Evolutionary conservation across 495 filamentous ascomycete genomes (phyloP), one percentile per base, ranked within the genome.

Genomic region (Bathelium albidoporum): DNA sequence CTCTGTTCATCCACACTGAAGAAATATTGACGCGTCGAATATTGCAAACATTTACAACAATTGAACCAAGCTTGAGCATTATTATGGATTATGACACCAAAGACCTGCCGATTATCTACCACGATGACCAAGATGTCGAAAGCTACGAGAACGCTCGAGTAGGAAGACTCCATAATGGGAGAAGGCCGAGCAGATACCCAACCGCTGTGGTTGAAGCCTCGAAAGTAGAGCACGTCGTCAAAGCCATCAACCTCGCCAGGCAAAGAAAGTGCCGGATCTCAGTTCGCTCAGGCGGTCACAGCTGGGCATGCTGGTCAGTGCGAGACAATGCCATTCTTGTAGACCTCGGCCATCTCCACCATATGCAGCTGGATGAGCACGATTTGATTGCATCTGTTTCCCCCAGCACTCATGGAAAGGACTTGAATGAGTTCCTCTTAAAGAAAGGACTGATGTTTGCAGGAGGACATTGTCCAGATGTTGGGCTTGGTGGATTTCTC

Each of bases 381-480:
- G 75, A 63, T 1, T 44, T 58, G 3, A 70, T 76, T 11, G 76
- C 76, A 3, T 68, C 61, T 12, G 80, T 72, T 0, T 75, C 80
- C 5, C 76, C 80, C 1, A 78, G 77, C 31, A 71, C 73, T 14
- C 82, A 79, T 4, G 78, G 79, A 0, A 60, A 62, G 18, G 71
- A 76, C 61, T 65, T 83, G 10, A 82, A 81, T 67, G 68, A 64
- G 0, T 69, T 68, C 45, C 66, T 84, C 32, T 53, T 31, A 2
- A 53, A 65, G 32, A 65, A 74, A 52, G 76, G 71, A 0, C 62
- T 74, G 26, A 76, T 81, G 72, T 83, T 83, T 69, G 73, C 73
- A 2, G 81, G 76, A 1, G 81, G 81, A 0, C 82, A 84, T 68
- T 83, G 81, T 66, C 81, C 81, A 4, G 80, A 83, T 67, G 81